phyloP scores from a whole-genome alignment of 73 alveolate species.

The Urostyla sp. region DNA sequence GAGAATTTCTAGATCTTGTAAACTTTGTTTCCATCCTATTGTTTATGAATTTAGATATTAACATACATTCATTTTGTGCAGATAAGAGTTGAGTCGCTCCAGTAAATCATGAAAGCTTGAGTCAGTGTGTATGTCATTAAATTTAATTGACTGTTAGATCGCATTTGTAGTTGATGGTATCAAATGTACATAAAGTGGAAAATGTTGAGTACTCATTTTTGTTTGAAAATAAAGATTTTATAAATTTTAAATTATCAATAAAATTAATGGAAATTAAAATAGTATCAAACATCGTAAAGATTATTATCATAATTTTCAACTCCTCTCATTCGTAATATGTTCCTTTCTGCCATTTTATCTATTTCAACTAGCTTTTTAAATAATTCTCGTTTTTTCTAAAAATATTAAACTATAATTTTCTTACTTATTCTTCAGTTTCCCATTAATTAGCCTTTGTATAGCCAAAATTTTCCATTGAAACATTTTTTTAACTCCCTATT shows the following conservation, averaged over 20 bases:
- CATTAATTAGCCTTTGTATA: slow-evolving; percentile 71
- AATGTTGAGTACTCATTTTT: background rate
- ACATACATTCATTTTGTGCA: slow-evolving; percentile 22
- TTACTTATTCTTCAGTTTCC: slow-evolving; percentile 63
- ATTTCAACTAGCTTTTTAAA: slow-evolving; percentile 57
- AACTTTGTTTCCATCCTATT: slow-evolving; percentile 63
- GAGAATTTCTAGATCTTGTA: slow-evolving; percentile 10
- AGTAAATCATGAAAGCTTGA: slow-evolving; percentile 3
- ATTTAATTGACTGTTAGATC: slow-evolving; percentile 21
- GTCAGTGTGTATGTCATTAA: background rate
- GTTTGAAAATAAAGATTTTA: slow-evolving; percentile 16
- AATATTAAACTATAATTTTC: background rate
- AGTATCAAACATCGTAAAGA: slow-evolving; percentile 57
- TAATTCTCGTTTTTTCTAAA: slow-evolving; percentile 62
- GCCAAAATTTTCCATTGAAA: slow-evolving; percentile 86
- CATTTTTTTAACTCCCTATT: slow-evolving; percentile 81
- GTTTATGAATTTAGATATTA: background rate
- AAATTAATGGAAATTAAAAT: background rate
- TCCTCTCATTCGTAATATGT: slow-evolving; percentile 60
- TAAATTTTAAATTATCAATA: background rate
- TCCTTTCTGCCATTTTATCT: slow-evolving; percentile 74
- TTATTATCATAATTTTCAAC: slow-evolving; percentile 44
- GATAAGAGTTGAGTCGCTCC: background rate
- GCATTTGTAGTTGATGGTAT: slow-evolving; percentile 20
- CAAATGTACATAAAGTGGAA: slow-evolving; percentile 18